These are phyloP conservation scores for Penicillium cinerascens DNA, from an alignment of 495 filamentous ascomycete species.

Conservation along the genomic window DNA sequence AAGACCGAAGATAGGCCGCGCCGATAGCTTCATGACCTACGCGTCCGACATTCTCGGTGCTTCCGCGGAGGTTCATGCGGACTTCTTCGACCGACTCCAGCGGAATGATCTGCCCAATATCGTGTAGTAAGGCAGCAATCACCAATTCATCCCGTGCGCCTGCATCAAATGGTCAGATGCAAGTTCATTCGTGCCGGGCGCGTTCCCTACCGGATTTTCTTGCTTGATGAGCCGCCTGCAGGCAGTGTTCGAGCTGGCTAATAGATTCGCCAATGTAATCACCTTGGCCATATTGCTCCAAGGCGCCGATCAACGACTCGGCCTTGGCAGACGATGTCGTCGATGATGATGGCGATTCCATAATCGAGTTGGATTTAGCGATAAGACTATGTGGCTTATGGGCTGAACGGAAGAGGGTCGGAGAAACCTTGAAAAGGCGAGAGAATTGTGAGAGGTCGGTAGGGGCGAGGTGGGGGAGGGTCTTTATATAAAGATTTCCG, in stretches of 20 bases:
- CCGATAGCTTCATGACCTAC: slow-evolving; percentile 43
- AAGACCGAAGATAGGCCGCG: slow-evolving; percentile 31
- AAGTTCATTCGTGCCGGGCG: background rate
- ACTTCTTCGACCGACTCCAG: slow-evolving; percentile 25
- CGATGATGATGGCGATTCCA: background rate
- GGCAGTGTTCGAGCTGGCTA: slow-evolving; percentile 44
- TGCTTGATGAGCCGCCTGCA: slow-evolving; percentile 42
- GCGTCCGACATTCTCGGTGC: slow-evolving; percentile 35
- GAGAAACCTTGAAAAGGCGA: no score
- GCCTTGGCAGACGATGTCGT: background rate
- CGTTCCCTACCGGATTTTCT: slow-evolving; percentile 15
- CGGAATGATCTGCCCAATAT: slow-evolving; percentile 44
- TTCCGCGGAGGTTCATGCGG: slow-evolving; percentile 26
- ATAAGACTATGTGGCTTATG: background rate
- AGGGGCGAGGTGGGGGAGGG: background rate
- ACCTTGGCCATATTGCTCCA: slow-evolving; percentile 32
- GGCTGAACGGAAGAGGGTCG: no score
- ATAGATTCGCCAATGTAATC: slow-evolving; percentile 45
- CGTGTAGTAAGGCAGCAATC: slow-evolving; percentile 43
- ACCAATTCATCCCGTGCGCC: slow-evolving; percentile 33
- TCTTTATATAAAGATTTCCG: background rate
- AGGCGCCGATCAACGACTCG: background rate
- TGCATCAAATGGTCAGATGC: slow-evolving; percentile 8
- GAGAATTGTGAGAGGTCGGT: background rate
- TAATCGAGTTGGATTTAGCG: background rate